phyloP scores from a whole-genome alignment of 1,284 basidiomycete genomes.

The Exobasidium rhododendri region DNA sequence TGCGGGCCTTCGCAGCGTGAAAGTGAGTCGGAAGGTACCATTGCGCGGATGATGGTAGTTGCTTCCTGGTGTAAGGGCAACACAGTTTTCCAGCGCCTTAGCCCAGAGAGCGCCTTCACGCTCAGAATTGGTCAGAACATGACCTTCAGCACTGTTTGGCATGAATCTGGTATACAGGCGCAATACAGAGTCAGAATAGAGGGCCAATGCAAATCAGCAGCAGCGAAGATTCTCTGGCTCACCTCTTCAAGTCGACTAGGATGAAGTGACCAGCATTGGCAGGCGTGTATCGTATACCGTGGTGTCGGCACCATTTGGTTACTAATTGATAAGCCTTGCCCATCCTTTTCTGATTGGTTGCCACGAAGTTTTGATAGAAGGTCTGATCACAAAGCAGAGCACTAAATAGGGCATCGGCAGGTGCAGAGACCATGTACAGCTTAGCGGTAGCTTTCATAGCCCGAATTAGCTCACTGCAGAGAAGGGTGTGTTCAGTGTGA shows the following conservation, averaged over 20 bases:
- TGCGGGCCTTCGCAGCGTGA: slow-evolving; percentile 5
- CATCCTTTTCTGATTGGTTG: slow-evolving; percentile 57
- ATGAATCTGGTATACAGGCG: slow-evolving; percentile 61
- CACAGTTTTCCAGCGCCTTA: background rate
- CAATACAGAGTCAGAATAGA: background rate
- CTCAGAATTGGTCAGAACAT: slow-evolving; percentile 2
- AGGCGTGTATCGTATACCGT: slow-evolving; percentile 18
- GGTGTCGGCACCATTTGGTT: slow-evolving; percentile 17
- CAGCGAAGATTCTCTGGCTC: background rate
- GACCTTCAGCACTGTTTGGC: slow-evolving; percentile 60
- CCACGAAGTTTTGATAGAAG: slow-evolving; percentile 57
- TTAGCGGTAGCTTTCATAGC: slow-evolving; percentile 35
- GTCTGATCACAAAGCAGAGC: slow-evolving; percentile 25
- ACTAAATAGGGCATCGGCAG: slow-evolving; percentile 61
- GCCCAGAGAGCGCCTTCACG: slow-evolving; percentile 22
- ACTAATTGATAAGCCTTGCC: slow-evolving; percentile 18
- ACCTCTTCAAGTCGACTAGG: slow-evolving; percentile 73
- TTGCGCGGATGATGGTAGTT: slow-evolving; percentile 19
- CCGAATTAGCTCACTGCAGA: slow-evolving; percentile 32
- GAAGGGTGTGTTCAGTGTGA: slow-evolving; percentile 1
- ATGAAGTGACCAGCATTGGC: slow-evolving; percentile 57
- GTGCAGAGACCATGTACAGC: slow-evolving; percentile 33
- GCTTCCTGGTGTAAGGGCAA: slow-evolving; percentile 15
- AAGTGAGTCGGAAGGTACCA: slow-evolving; percentile 19
- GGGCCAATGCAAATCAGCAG: background rate